These are phyloP conservation scores for Lathyrus sativus DNA, from an alignment of 306 rosid genomes.

Conservation along the genomic window DNA sequence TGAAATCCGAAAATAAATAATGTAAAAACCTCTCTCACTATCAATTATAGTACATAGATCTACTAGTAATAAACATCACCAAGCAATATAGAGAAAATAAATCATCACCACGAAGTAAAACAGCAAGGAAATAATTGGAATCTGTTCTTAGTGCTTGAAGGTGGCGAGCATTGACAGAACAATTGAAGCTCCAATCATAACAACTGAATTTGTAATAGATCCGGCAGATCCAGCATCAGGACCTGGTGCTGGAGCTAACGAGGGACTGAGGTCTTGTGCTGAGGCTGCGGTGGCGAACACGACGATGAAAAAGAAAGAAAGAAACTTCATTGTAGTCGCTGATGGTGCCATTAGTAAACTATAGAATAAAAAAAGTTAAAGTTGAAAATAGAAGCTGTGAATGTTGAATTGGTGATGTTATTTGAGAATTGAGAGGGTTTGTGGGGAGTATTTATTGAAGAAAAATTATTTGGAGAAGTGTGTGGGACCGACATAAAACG, in stretches of 20 bases:
- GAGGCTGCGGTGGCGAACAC: constrained; percentile 32
- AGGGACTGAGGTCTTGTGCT: constrained; percentile 42
- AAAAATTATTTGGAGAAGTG: neutral
- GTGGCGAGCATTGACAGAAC: constrained; percentile 37
- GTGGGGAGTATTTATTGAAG: constrained; percentile 11
- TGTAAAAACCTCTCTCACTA: neutral
- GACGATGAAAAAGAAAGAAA: constrained; percentile 16
- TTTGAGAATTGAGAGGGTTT: neutral
- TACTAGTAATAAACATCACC: too few relatives aligned
- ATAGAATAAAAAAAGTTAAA: neutral
- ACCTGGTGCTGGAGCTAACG: constrained; percentile 39
- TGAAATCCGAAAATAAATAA: neutral
- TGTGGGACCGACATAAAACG: neutral
- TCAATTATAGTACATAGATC: neutral
- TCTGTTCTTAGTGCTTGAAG: constrained; percentile 31
- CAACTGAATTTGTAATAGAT: constrained; percentile 34
- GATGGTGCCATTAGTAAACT: constrained; percentile 36
- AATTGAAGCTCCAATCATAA: constrained; percentile 43
- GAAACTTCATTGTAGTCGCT: constrained; percentile 37
- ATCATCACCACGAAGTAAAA: neutral
- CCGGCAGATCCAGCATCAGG: constrained; percentile 41
- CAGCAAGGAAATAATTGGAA: neutral
- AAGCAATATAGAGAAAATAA: too few relatives aligned
- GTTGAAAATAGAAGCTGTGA: too few relatives aligned
- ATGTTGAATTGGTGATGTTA: neutral